Percentiles rank a stretch among this genome's conserved stretches.
phyloP scores from a whole-genome alignment of 441 rosid genomes.

The Adansonia madagascariensis region DNA sequence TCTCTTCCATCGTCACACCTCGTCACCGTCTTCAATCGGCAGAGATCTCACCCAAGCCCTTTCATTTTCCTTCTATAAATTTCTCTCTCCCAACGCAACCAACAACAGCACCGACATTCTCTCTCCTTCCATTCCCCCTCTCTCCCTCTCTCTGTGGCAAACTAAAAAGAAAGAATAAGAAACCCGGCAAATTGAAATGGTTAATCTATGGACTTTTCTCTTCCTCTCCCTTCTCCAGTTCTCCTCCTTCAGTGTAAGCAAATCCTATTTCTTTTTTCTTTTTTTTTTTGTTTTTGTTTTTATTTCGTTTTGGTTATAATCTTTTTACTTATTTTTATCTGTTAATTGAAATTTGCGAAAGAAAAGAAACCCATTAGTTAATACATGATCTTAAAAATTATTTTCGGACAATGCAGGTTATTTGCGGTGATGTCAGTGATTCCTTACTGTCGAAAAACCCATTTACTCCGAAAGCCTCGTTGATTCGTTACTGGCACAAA shows the following conservation, averaged over 20 bases:
- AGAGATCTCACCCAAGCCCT: neutral
- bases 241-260: constrained; percentile 49
- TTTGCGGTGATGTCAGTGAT: too few species aligned
- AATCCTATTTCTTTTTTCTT: neutral
- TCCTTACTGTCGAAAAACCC: constrained; percentile 49
- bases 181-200: constrained; percentile 31
- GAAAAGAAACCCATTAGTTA: too few species aligned
- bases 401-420: constrained; percentile 62
- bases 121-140: neutral
- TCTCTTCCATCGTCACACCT: too few species aligned
- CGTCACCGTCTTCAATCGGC: too few species aligned
- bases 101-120: constrained; percentile 41
- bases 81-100: constrained; percentile 26
- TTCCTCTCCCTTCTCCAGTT: constrained; percentile 31
- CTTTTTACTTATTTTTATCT: neutral
- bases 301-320: neutral
- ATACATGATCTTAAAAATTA: neutral
- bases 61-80: constrained; percentile 29
- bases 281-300: neutral
- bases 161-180: neutral
- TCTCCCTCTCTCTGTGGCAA: neutral
- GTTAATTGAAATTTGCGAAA: neutral
- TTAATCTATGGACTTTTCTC: constrained; percentile 29
- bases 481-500: constrained; percentile 78
- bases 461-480: constrained; percentile 66